A percentile compares a stretch with the other conserved stretches of the same genome.
These are phyloP conservation scores for Borealophlyctis nickersoniae DNA, from an alignment of 192 early-diverging fungal species.

Conservation along the genomic window DNA sequence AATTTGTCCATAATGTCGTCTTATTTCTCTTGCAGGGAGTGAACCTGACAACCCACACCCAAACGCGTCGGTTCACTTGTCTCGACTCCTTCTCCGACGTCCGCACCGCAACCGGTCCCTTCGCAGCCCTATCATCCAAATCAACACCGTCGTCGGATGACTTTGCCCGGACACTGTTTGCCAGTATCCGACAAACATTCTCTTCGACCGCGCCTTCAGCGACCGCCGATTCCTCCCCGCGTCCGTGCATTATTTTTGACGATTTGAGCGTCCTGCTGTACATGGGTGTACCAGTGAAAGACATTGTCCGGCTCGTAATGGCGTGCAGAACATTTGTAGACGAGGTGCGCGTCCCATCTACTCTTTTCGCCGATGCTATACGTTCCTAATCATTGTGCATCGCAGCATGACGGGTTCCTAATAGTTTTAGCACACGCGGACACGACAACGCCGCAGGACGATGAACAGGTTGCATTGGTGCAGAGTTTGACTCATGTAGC, in stretches of 20 bases:
- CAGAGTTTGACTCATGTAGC: conserved; percentile 3
- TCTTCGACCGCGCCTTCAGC: too few relatives aligned
- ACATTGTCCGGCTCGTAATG: conserved; percentile 10
- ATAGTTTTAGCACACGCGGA: conserved; percentile 23
- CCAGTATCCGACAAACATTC: too few relatives aligned
- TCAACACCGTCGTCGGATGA: too few relatives aligned
- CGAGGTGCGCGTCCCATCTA: not conserved
- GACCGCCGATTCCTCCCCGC: too few relatives aligned
- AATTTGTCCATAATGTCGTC: conserved; percentile 1
- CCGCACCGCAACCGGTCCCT: too few relatives aligned
- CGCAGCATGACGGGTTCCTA: conserved; percentile 19
- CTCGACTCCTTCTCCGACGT: not conserved
- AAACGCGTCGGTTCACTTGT: conserved; percentile 3
- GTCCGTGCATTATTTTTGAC: conserved; percentile 20
- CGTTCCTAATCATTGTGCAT: not conserved
- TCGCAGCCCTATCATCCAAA: too few relatives aligned
- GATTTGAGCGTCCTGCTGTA: conserved; percentile 18
- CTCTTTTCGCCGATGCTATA: not conserved
- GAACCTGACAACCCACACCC: conserved; percentile 9
- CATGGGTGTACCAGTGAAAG: conserved; percentile 8
- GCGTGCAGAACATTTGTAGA: not conserved
- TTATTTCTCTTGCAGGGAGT: conserved; percentile 8
- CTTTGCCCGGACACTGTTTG: too few relatives aligned
- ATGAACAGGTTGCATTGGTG: not conserved
- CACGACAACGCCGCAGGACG: conserved; percentile 3